A percentile compares a stretch with the other conserved stretches of the same genome.
phyloP scores from a whole-genome alignment of 2,329 filamentous ascomycete genomes.

The Pseudodiploospora longispora region DNA sequence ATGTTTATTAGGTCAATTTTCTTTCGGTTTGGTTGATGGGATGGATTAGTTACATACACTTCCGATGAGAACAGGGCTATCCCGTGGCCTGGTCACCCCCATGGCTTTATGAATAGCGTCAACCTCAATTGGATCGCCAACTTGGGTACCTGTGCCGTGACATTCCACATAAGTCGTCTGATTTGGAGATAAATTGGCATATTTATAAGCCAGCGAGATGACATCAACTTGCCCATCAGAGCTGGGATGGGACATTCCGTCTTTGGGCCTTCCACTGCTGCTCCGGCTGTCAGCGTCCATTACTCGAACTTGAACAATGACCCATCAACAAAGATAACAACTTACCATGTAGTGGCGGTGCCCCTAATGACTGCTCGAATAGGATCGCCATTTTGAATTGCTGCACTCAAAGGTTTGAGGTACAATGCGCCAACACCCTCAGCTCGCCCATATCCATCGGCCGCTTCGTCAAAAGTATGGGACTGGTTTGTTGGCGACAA shows the following conservation, averaged over 20 bases:
- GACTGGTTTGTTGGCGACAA: constrained; percentile 16
- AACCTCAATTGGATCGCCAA: constrained; percentile 41
- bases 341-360: constrained; percentile 8
- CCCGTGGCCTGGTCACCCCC: too few relatives aligned
- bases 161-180: constrained; percentile 28
- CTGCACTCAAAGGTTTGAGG: constrained; percentile 22
- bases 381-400: constrained; percentile 16
- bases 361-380: constrained; percentile 17
- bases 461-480: constrained; percentile 24
- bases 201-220: constrained; percentile 19
- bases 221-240: constrained; percentile 22
- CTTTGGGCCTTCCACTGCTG: constrained; percentile 11
- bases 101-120: constrained; percentile 18
- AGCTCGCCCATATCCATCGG: constrained; percentile 25
- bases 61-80: too few relatives aligned
- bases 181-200: constrained; percentile 10
- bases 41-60: too few relatives aligned
- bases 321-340: too few relatives aligned
- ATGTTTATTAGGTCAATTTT: constrained; percentile 34
- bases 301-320: too few relatives aligned
- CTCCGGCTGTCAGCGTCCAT: not conserved
- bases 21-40: not conserved
- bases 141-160: constrained; percentile 45
- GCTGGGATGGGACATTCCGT: constrained; percentile 17
- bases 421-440: constrained; percentile 24